These are phyloP conservation scores for Daldinia vernicosa DNA, from an alignment of 495 filamentous ascomycete genomes.

Conservation along the genomic window DNA sequence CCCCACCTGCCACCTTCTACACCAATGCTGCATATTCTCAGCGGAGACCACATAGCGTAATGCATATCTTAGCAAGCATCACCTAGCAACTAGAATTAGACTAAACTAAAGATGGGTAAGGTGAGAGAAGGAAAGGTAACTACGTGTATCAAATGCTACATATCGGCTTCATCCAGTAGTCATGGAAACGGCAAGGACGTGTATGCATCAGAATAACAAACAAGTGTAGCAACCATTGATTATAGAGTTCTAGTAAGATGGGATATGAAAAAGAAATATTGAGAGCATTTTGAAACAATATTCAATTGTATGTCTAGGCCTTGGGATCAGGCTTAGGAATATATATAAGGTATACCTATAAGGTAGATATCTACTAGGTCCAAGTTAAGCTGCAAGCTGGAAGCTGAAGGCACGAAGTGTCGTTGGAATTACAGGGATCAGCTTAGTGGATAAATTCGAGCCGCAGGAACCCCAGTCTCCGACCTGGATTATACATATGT, in stretches of 20 bases:
- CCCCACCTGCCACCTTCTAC: background rate
- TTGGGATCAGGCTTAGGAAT: background rate
- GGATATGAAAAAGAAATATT: background rate
- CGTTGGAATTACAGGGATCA: conserved; percentile 9
- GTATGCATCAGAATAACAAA: background rate
- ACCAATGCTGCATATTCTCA: background rate
- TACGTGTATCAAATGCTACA: background rate
- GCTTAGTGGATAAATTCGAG: background rate
- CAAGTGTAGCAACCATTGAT: background rate
- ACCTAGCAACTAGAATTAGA: background rate
- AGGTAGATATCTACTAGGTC: background rate
- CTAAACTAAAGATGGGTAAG: background rate
- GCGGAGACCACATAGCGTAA: background rate
- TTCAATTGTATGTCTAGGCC: background rate
- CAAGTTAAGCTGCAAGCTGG: background rate
- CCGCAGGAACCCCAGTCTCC: background rate
- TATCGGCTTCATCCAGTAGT: background rate
- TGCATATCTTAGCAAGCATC: background rate
- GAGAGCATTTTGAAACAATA: background rate
- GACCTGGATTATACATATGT: background rate
- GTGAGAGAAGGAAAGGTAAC: too few relatives aligned
- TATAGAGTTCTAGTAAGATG: background rate
- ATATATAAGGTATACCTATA: background rate
- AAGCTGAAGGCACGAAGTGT: background rate
- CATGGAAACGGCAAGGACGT: background rate